Evolutionary conservation across 768 basidiomycete species (phyloP).

Genomic region (Agaricus subrufescens): DNA sequence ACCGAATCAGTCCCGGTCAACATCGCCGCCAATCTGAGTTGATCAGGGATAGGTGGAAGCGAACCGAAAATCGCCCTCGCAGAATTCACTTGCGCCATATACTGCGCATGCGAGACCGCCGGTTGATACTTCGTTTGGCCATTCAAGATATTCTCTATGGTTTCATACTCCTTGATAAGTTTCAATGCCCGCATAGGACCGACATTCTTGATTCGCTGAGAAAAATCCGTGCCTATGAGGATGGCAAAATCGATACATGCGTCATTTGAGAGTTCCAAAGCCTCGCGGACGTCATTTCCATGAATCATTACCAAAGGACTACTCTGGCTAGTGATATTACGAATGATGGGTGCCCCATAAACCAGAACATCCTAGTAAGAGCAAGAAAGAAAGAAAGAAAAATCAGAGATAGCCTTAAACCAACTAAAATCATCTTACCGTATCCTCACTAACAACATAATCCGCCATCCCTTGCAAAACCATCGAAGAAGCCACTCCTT

Average conservation of each 20-base stretch:
- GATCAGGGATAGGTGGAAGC: slow-evolving; percentile 57
- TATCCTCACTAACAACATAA: slow-evolving; percentile 89
- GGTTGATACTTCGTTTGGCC: slow-evolving; percentile 47
- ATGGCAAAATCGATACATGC: slow-evolving; percentile 82
- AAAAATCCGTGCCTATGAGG: slow-evolving; percentile 88
- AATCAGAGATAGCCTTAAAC: slow-evolving; percentile 6
- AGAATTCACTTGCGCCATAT: slow-evolving; percentile 57
- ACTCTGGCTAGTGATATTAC: slow-evolving; percentile 61
- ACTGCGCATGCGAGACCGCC: slow-evolving; percentile 39
- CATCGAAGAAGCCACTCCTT: slow-evolving; percentile 78
- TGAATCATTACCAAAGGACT: slow-evolving; percentile 61
- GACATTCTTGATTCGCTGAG: slow-evolving; percentile 75
- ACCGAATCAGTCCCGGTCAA: slow-evolving; percentile 20
- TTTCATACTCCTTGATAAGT: slow-evolving; percentile 64
- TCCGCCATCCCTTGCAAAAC: slow-evolving; percentile 75
- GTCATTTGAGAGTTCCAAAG: slow-evolving; percentile 50
- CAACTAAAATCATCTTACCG: slow-evolving; percentile 38
- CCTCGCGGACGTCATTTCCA: slow-evolving; percentile 55
- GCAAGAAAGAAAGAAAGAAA: slow-evolving; percentile 8
- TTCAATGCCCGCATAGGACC: slow-evolving; percentile 77
- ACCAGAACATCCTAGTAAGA: slow-evolving; percentile 66
- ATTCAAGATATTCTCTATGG: slow-evolving; percentile 68
- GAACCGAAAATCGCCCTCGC: slow-evolving; percentile 65
- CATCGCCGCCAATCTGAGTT: slow-evolving; percentile 21
- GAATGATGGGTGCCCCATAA: slow-evolving; percentile 78